phyloP scores from a whole-genome alignment of 2,329 filamentous ascomycete genomes.

The Fusarium agapanthi region DNA sequence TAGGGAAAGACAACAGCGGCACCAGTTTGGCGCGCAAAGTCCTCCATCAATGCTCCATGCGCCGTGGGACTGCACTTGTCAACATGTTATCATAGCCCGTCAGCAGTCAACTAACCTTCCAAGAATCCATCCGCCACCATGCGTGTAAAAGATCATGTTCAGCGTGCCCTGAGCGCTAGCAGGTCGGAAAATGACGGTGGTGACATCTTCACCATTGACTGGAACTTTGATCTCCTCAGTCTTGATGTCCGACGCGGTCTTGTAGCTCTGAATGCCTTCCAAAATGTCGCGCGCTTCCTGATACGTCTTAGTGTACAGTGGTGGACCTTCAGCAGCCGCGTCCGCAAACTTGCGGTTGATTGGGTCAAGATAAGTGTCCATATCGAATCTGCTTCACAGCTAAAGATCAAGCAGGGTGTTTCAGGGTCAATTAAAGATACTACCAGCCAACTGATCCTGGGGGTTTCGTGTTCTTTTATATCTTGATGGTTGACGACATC shows the following conservation, averaged over 20 bases:
- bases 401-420: fast-evolving
- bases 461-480: background rate
- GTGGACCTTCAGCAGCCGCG: background rate
- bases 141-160: slow-evolving; percentile 28
- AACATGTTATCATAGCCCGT: background rate
- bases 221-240: background rate
- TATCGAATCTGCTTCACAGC: background rate
- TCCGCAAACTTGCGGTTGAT: slow-evolving; percentile 14
- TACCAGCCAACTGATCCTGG: fast-evolving
- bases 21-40: slow-evolving; percentile 18
- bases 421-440: fast-evolving
- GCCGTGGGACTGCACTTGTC: background rate
- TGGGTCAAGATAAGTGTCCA: slow-evolving; percentile 21
- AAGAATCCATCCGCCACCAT: slow-evolving; percentile 25
- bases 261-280: slow-evolving; percentile 19
- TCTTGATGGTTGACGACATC: background rate
- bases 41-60: slow-evolving; percentile 23
- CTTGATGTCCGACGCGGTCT: background rate
- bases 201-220: slow-evolving; percentile 4
- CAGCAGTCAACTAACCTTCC: background rate
- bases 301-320: slow-evolving; percentile 20
- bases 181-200: slow-evolving; percentile 1
- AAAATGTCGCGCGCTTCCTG: slow-evolving; percentile 19
- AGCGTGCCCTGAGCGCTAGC: background rate
- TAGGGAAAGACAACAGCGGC: slow-evolving; percentile 23